Evolutionary conservation across 2,329 filamentous ascomycete genomes (phyloP).

Genomic region (Helicocarpus griseus): DNA sequence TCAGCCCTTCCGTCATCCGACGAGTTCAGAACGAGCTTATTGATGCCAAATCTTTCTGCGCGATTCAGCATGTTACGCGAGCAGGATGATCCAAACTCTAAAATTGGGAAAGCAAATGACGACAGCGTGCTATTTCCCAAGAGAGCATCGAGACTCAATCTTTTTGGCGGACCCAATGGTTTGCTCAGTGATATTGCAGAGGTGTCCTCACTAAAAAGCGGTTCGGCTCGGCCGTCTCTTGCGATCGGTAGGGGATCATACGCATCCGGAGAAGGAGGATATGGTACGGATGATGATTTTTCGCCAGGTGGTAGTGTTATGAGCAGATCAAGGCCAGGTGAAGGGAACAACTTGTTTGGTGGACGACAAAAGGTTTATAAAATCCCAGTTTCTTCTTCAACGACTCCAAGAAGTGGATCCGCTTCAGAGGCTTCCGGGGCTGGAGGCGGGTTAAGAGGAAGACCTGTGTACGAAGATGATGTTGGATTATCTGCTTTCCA

Average conservation of each 20-base stretch:
- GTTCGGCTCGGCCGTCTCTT: constrained; percentile 47
- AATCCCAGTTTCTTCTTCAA: constrained; percentile 50
- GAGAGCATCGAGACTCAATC: constrained; percentile 64
- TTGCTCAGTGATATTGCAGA: constrained; percentile 79
- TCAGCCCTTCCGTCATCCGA: constrained; percentile 69
- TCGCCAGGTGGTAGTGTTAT: constrained; percentile 61
- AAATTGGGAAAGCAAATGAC: constrained; percentile 87
- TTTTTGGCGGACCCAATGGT: constrained; percentile 55
- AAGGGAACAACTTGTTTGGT: constrained; percentile 89
- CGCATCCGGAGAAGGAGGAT: constrained; percentile 49
- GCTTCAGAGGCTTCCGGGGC: constrained; percentile 31
- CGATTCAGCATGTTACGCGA: constrained; percentile 95
- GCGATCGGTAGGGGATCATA: constrained; percentile 55
- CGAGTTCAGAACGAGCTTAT: constrained; percentile 86
- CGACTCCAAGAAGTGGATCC: constrained; percentile 23
- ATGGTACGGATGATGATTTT: constrained; percentile 56
- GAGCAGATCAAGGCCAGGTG: constrained; percentile 65
- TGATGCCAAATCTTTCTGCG: constrained; percentile 91
- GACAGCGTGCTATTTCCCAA: constrained; percentile 84
- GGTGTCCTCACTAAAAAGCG: constrained; percentile 66
- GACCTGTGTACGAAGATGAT: constrained; percentile 76
- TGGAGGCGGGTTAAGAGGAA: constrained; percentile 49
- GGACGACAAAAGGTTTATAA: constrained; percentile 94
- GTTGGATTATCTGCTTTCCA: constrained; percentile 75
- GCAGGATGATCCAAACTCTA: constrained; percentile 82